These are phyloP conservation scores for Piedraia hortae DNA, from an alignment of 2,329 filamentous ascomycete genomes.

Conservation along the genomic window DNA sequence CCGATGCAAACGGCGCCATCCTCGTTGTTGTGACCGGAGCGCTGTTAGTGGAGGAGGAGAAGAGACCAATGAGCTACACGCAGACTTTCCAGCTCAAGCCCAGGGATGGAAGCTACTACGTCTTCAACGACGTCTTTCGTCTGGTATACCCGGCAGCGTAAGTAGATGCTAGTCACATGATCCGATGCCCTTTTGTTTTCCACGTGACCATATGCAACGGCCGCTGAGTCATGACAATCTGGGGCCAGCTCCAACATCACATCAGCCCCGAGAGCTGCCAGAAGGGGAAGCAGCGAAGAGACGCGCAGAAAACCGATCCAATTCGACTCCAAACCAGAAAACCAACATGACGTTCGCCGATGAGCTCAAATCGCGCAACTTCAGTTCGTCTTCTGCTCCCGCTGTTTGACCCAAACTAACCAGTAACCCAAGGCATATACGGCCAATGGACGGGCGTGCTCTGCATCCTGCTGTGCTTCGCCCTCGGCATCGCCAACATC, in stretches of 20 bases:
- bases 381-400: conserved; percentile 23
- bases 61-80: conserved; percentile 69
- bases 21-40: conserved; percentile 71
- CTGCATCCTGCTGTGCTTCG: conserved; percentile 36
- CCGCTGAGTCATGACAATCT: no score
- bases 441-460: conserved; percentile 36
- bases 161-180: neutral
- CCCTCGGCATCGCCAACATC: conserved; percentile 40
- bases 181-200: no score
- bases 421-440: conserved; percentile 30
- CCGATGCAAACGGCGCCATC: conserved; percentile 37
- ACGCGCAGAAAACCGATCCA: no score
- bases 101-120: conserved; percentile 44
- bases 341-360: conserved; percentile 28
- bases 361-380: conserved; percentile 36
- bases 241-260: no score
- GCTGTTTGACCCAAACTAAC: neutral
- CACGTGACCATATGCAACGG: no score
- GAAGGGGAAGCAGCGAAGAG: neutral
- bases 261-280: neutral
- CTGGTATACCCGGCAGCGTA: conserved; percentile 35
- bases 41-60: conserved; percentile 65
- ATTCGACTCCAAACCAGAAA: neutral
- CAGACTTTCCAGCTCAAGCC: conserved; percentile 68
- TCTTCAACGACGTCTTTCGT: conserved; percentile 89